Conservation (phyloP, 2,329 filamentous ascomycete genomes). For the Chrysoporthe austroafricana region DNA sequence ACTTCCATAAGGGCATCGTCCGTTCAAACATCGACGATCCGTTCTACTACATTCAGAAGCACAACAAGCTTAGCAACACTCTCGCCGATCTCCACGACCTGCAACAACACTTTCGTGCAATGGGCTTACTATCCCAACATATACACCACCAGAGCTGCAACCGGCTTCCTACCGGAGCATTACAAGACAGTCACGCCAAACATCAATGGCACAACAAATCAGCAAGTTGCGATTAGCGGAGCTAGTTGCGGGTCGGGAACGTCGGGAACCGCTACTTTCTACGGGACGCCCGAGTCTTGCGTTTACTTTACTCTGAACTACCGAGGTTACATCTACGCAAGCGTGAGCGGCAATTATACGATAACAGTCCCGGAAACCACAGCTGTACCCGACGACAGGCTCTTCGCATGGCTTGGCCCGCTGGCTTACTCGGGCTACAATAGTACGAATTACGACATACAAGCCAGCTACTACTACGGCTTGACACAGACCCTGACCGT, state of each 20-base stretch:
- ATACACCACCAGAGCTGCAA: background rate
- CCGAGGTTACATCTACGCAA: conserved; percentile 14
- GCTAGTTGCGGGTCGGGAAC: background rate
- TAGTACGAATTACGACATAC: conserved; percentile 5
- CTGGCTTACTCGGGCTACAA: conserved; percentile 3
- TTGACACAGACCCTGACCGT: background rate
- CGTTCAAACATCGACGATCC: background rate
- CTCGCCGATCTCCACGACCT: background rate
- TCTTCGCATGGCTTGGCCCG: conserved; percentile 9
- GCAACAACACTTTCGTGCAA: background rate
- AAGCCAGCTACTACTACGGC: background rate
- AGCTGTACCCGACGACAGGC: conserved; percentile 1
- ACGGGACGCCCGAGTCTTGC: conserved; percentile 1
- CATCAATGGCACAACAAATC: background rate
- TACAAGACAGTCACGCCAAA: background rate
- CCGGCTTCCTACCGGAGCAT: background rate
- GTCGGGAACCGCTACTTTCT: background rate
- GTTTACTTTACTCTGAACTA: conserved; percentile 8
- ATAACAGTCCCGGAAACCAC: background rate
- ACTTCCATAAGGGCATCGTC: background rate
- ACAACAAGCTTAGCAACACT: background rate
- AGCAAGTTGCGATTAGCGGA: background rate
- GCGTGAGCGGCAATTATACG: background rate
- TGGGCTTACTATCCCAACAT: conserved; percentile 5
- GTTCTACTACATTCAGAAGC: background rate